Base-by-base conservation (phyloP, 176 grass and related monocot genomes). In the Zoysia pacifica region DNA sequence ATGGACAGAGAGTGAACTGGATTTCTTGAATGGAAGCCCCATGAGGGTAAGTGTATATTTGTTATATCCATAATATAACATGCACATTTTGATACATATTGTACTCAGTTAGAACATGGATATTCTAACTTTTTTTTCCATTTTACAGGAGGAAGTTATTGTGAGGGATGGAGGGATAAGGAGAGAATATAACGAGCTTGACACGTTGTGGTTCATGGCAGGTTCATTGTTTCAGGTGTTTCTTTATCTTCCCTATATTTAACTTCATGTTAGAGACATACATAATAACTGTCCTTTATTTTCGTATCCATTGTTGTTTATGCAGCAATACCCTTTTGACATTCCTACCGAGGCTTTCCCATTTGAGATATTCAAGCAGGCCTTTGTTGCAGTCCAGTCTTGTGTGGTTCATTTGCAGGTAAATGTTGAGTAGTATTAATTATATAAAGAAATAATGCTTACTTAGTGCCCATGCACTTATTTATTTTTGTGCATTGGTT, bases 131-230 rank as follows among this genome's bases (percentile, higher is more conserved):
- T 59, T 6, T 15, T 35, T 70, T 63, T 48, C 50, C 79, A 73
- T 74, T 68, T 36, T 89, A 66, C 78, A 98, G 92, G 86, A 87
- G 61, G 86, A 95, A 93, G 96, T 99, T 64, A 58, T 95, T 87
- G 90, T 71, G 48, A 95, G 96, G 79, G 90, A 89, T 62, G 96
- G 93, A 77, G 96, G 90, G 80, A 95, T 99, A 83, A 91, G 84
- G 74, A 87, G 90, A 95, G 96, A 99, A 60, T 99, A 95, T 59
- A 84, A 93, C 43, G 93, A 99, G 80, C 96, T 99, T 49, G 93
- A 99, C 75, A 93, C 96, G 73, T 84, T 99, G 69, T 99, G 96
- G 96, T 99, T 99, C 82, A 99, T 99, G 96, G 96, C 96, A 79
- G 96, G 96, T 68, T 99, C 96, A 73, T 73, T 99, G 75, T 99